Base-by-base conservation (phyloP, 2,329 filamentous ascomycete species). In the Akanthomyces lecanii region DNA sequence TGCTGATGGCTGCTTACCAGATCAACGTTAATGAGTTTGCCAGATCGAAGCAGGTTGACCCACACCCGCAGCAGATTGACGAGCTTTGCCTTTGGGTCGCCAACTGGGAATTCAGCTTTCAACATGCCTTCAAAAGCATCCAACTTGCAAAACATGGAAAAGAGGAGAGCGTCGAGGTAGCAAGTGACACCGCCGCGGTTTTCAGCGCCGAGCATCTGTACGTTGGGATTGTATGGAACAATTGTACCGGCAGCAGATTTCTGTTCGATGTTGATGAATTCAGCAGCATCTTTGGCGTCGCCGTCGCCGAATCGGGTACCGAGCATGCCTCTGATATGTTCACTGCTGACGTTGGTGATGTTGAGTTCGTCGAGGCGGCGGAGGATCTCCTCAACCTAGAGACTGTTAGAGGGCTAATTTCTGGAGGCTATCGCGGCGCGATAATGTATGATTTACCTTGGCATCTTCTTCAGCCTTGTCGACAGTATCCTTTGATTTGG, bases 81-180 rank as follows among this genome's bases (percentile, higher is more conserved):
- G 60, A 99, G 79, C 68, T 87, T 90, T 68, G 85, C 87, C 66
- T 89, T 85, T 12, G 79, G 76, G 66, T 91, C 86, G 65, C 95
- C 90, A 18, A 69, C 57, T 30, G 87, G 83, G 65, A 91, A 91
- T 8, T 88, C 86, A 63, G 89, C 89, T 73, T 91, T 93, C 40
- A 97, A 81, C 82, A 98, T 96, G 55, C 90, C 91, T 74, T 98
- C 94, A 73, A 97, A 99, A 66, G 90, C 93, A 67, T 92, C 89
- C 44, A 97, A 82, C 65, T 91, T 88, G 21, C 91, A 90, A 73
- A 98, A 98, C 92, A 99, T 97, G 73, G 94, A 90, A 73, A 97
- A 98, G 1, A 99, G 82, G 25, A 98, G 78, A 0, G 94, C 85
- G 73, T 98, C 95, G 18, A 98, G 80, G 73, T 96, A 98, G 78